phyloP scores from a whole-genome alignment of 2,329 filamentous ascomycete species.

The Gyromitra esculenta region DNA sequence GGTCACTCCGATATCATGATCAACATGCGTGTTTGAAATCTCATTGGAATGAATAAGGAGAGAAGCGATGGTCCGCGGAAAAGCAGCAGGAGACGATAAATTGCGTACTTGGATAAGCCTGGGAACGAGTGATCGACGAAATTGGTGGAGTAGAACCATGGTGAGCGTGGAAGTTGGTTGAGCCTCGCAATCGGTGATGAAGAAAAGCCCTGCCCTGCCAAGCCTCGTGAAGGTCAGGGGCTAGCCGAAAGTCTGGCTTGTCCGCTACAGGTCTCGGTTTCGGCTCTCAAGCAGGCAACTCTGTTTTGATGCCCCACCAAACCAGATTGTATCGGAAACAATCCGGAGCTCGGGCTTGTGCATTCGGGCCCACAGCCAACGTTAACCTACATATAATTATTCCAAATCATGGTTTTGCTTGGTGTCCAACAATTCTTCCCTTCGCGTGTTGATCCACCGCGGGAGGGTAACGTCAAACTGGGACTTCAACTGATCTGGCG shows the following conservation, averaged over 20 bases:
- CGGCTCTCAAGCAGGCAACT: not conserved
- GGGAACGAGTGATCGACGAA: constrained; percentile 30
- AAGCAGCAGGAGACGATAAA: constrained; percentile 27
- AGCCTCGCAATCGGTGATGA: constrained; percentile 9
- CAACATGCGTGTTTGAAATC: constrained; percentile 42
- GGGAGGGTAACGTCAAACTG: constrained; percentile 7
- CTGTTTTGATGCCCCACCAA: too few species aligned
- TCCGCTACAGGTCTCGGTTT: not conserved
- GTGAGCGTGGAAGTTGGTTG: constrained; percentile 25
- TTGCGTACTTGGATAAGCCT: constrained; percentile 20
- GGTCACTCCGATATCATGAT: constrained; percentile 58
- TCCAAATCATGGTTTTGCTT: constrained; percentile 10
- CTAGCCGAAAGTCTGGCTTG: constrained; percentile 22
- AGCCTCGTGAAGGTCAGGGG: constrained; percentile 40
- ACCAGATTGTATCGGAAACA: not conserved
- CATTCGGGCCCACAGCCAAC: not conserved
- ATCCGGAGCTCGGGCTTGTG: not conserved
- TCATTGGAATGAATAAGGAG: constrained; percentile 43
- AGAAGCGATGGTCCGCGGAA: constrained; percentile 51
- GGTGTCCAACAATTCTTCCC: not conserved
- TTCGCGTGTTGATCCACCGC: constrained; percentile 25
- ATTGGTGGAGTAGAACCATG: constrained; percentile 37
- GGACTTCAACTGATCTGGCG: too few species aligned
- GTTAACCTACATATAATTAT: constrained; percentile 2
- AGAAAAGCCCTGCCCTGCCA: constrained; percentile 30